Conservation (phyloP, 2,329 filamentous ascomycete genomes). For the Verticillium longisporum region DNA sequence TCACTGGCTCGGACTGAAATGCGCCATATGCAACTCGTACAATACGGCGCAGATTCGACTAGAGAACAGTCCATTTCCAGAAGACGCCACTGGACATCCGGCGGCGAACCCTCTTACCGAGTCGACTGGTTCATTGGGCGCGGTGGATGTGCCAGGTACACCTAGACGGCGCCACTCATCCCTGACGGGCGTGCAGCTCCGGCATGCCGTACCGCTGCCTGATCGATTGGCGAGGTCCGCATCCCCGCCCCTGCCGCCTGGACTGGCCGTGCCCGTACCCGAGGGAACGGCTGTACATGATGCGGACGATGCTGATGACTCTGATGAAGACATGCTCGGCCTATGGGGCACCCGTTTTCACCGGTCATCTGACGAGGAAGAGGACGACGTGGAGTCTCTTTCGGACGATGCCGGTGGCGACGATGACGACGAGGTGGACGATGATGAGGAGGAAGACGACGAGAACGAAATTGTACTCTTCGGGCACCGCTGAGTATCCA, state of each 20-base stretch:
- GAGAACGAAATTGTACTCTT: constrained; percentile 43
- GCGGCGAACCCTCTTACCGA: neutral
- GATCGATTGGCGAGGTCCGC: constrained; percentile 29
- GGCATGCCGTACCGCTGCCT: constrained; percentile 22
- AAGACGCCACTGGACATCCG: neutral
- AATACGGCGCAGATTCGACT: constrained; percentile 63
- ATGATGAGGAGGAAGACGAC: constrained; percentile 40
- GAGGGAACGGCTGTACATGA: neutral
- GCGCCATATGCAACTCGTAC: constrained; percentile 64
- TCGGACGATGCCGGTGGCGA: constrained; percentile 33
- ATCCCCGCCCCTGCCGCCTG: constrained; percentile 5
- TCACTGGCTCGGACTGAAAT: constrained; percentile 93
- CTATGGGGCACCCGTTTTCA: constrained; percentile 40
- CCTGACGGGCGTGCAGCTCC: neutral
- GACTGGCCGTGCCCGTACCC: constrained; percentile 7
- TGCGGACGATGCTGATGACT: constrained; percentile 31
- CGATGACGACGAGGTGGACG: constrained; percentile 42
- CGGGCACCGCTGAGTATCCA: constrained; percentile 36
- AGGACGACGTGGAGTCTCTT: constrained; percentile 33
- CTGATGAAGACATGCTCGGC: constrained; percentile 39
- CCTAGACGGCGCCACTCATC: constrained; percentile 31
- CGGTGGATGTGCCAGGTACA: neutral
- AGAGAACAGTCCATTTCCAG: neutral
- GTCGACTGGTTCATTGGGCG: neutral
- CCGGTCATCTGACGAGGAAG: constrained; percentile 13